Conservation (phyloP, 2,329 filamentous ascomycete species). For the Bipolaris oryzae region DNA sequence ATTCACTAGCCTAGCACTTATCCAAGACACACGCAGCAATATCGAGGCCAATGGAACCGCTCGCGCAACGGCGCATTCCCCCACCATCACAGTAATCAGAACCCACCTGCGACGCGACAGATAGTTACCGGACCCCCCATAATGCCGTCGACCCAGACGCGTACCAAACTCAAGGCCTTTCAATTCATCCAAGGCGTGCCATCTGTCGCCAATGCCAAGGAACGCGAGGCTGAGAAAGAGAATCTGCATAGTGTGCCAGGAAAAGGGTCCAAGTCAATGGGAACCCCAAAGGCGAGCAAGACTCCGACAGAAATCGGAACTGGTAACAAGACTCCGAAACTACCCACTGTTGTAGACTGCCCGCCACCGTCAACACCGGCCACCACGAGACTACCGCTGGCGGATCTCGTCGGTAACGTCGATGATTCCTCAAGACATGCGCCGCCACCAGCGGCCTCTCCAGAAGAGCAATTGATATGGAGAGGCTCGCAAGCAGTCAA, state of each 20-base stretch:
- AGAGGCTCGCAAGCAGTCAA: conserved; percentile 54
- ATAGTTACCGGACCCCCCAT: conserved; percentile 50
- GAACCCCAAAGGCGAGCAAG: conserved; percentile 31
- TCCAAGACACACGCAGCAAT: conserved; percentile 24
- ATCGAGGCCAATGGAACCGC: conserved; percentile 46
- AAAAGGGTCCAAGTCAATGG: conserved; percentile 16
- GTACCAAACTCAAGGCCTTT: conserved; percentile 62
- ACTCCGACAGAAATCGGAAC: conserved; percentile 21
- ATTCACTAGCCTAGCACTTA: conserved; percentile 9
- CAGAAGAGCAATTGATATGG: conserved; percentile 67
- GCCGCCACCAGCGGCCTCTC: conserved; percentile 58
- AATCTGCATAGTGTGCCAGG: conserved; percentile 36
- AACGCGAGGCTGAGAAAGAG: conserved; percentile 53
- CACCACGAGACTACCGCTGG: conserved; percentile 63
- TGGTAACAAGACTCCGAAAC: conserved; percentile 35
- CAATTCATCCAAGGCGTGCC: conserved; percentile 55
- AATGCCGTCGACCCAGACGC: conserved; percentile 59
- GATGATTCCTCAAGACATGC: conserved; percentile 60
- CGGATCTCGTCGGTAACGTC: conserved; percentile 65
- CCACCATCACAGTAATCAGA: conserved; percentile 32
- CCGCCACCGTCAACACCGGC: conserved; percentile 63
- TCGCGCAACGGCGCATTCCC: conserved; percentile 36
- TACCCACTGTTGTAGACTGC: conserved; percentile 32
- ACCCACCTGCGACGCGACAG: conserved; percentile 39
- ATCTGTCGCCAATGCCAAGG: conserved; percentile 19